Evolutionary conservation across 306 rosid species (phyloP).

Genomic region (Comarum palustre): DNA sequence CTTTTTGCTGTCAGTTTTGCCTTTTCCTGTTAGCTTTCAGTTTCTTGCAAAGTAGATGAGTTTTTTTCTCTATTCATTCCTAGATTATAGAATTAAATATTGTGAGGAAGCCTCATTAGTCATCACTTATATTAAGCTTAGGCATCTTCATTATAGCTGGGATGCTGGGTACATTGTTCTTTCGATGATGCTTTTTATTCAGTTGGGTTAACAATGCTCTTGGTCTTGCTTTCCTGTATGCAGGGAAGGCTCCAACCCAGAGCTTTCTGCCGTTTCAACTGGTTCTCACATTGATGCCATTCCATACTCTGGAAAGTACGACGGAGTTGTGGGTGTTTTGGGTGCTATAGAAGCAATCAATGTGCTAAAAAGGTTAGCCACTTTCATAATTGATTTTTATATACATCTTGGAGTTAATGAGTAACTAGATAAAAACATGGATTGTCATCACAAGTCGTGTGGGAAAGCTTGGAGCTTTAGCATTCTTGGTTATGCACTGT

Average conservation of each 20-base stretch:
- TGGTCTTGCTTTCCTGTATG: constrained; percentile 21
- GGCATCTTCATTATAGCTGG: background rate
- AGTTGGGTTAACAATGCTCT: constrained; percentile 1
- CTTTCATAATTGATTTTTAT: constrained; percentile 23
- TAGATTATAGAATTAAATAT: background rate
- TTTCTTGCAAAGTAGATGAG: background rate
- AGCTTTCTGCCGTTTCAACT: constrained; percentile 81
- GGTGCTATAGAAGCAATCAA: constrained; percentile 97
- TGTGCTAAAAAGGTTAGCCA: constrained; percentile 64
- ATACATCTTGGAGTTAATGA: constrained; percentile 1
- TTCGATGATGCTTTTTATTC: constrained; percentile 7
- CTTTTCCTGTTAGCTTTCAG: background rate
- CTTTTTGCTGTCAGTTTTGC: background rate
- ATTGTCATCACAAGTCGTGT: constrained; percentile 14
- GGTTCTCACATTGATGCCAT: constrained; percentile 97
- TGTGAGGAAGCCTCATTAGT: background rate
- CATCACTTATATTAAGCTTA: background rate
- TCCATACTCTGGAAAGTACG: constrained; percentile 95
- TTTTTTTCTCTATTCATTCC: background rate
- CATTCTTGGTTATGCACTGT: background rate
- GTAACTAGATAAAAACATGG: background rate
- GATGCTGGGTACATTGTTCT: background rate
- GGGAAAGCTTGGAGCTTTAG: constrained; percentile 15
- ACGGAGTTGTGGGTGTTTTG: constrained; percentile 93
- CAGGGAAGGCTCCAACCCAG: constrained; percentile 75